Evolutionary conservation across 805 yeast genomes (phyloP).

Genomic region (Candida dajiaensis): DNA sequence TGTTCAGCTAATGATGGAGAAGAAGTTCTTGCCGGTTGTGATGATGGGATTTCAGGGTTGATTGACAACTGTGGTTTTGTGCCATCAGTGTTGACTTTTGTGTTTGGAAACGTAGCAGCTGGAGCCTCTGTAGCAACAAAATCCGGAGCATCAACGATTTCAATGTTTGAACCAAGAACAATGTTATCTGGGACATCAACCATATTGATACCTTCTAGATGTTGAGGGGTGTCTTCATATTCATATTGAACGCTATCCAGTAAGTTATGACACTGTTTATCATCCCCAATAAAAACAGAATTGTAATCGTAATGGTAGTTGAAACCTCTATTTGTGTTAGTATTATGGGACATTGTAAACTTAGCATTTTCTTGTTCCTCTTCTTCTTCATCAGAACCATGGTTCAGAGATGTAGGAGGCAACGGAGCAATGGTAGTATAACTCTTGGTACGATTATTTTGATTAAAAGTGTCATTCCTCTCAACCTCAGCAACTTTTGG

Average conservation of each 20-base stretch:
- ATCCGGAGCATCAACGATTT: constrained; percentile 11
- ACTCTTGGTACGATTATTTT: background rate
- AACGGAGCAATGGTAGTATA: constrained; percentile 61
- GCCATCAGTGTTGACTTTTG: background rate
- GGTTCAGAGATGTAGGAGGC: constrained; percentile 83
- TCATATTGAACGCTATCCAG: constrained; percentile 15
- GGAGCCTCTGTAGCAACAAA: background rate
- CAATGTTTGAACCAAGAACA: constrained; percentile 23
- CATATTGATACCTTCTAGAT: constrained; percentile 22
- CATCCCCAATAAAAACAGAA: constrained; percentile 58
- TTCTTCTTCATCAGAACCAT: constrained; percentile 57
- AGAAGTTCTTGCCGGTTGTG: background rate
- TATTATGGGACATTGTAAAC: constrained; percentile 64
- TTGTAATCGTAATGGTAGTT: constrained; percentile 79
- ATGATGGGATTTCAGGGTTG: background rate
- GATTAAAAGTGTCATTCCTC: background rate
- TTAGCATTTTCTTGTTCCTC: constrained; percentile 27
- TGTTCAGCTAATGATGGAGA: constrained; percentile 1
- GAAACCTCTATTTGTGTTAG: constrained; percentile 65
- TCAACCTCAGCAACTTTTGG: background rate
- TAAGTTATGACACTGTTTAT: constrained; percentile 7
- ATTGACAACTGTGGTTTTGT: background rate
- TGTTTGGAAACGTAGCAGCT: background rate
- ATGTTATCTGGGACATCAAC: constrained; percentile 25
- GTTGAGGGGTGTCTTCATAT: constrained; percentile 19